These are phyloP conservation scores for Alternaria brassicae DNA, from an alignment of 2,329 filamentous ascomycete genomes.

Conservation along the genomic window DNA sequence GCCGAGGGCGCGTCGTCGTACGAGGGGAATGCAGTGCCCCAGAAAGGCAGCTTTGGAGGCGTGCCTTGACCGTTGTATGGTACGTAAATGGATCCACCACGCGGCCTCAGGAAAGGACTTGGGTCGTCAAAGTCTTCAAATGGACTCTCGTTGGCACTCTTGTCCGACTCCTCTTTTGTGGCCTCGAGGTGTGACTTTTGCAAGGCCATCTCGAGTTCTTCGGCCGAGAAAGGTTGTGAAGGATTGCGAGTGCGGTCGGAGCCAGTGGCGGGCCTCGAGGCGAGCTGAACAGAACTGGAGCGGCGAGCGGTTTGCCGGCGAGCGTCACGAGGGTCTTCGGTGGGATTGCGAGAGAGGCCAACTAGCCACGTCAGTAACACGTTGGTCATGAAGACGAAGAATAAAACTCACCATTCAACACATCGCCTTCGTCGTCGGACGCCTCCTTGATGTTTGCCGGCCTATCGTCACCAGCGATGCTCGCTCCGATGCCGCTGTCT, in stretches of 20 bases:
- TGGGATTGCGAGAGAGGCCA: conserved; percentile 46
- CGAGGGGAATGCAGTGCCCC: conserved; percentile 27
- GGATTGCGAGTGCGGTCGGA: conserved; percentile 38
- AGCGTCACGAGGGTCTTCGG: conserved; percentile 41
- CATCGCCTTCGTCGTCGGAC: conserved; percentile 55
- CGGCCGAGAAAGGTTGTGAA: conserved; percentile 53
- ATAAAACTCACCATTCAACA: conserved; percentile 53
- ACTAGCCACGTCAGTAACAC: conserved; percentile 35
- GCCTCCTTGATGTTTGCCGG: conserved; percentile 51
- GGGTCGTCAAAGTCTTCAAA: conserved; percentile 28
- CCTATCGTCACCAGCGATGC: conserved; percentile 40
- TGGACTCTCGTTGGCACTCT: conserved; percentile 30
- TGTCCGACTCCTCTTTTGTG: conserved; percentile 40
- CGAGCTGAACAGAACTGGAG: conserved; percentile 34
- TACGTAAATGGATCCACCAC: conserved; percentile 37
- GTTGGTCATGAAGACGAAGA: conserved; percentile 1
- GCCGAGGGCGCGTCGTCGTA: conserved; percentile 14
- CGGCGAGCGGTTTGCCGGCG: conserved; percentile 35
- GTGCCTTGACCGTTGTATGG: conserved; percentile 35
- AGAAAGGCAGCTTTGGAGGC: conserved; percentile 29
- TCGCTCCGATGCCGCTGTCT: conserved; percentile 47
- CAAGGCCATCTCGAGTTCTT: conserved; percentile 55
- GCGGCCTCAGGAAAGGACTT: conserved; percentile 31
- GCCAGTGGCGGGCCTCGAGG: conserved; percentile 35
- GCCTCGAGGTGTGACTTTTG: conserved; percentile 50